Evolutionary conservation across 73 alveolate species (phyloP).

Genomic region (Paramecium sexaurelia): DNA sequence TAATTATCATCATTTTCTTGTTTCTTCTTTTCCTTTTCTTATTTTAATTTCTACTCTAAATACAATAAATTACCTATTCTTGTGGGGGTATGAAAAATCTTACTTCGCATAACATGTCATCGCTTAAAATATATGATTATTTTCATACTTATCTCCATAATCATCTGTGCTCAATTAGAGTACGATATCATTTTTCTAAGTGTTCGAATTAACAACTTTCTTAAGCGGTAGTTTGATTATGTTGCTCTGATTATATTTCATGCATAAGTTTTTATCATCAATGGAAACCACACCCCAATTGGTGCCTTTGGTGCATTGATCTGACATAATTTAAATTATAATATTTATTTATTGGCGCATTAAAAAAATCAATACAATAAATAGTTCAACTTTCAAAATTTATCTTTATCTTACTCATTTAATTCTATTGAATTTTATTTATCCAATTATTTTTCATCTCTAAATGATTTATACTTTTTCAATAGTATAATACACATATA

Average conservation of each 20-base stretch:
- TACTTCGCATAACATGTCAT: conserved; percentile 45
- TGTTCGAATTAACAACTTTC: conserved; percentile 31
- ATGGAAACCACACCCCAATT: conserved; percentile 48
- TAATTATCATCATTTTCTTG: background rate
- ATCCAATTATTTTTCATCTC: background rate
- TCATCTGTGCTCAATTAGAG: conserved; percentile 33
- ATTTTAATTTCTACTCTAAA: background rate
- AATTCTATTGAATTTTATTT: background rate
- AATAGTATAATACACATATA: background rate
- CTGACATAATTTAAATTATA: conserved; percentile 21
- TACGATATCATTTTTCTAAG: conserved; percentile 50
- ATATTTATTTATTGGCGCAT: conserved; percentile 24
- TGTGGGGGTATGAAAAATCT: conserved; percentile 41
- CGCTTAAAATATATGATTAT: background rate
- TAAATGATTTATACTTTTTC: background rate
- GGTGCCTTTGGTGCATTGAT: conserved; percentile 57
- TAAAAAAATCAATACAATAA: background rate
- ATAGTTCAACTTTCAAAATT: background rate
- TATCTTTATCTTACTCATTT: background rate
- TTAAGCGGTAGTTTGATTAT: conserved; percentile 18
- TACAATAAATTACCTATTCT: background rate
- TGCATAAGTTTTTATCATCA: conserved; percentile 23
- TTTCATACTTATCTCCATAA: conserved; percentile 24
- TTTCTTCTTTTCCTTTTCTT: conserved; percentile 21
- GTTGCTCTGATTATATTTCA: conserved; percentile 5